phyloP scores from a whole-genome alignment of 306 rosid genomes.

The Mucuna pruriens region DNA sequence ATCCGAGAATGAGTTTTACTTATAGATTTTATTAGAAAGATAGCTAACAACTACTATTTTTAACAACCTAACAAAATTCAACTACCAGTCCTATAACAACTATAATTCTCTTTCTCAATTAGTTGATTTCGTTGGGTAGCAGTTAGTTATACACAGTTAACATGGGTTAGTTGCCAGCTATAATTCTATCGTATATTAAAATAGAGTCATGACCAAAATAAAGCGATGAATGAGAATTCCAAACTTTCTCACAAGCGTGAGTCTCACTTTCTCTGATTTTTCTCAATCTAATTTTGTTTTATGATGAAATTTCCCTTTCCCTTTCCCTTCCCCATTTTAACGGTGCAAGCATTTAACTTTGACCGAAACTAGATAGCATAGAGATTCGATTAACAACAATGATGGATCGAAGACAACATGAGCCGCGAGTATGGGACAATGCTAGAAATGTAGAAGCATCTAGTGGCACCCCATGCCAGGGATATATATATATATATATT shows the following conservation, averaged over 20 bases:
- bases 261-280: not conserved
- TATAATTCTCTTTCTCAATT: too few relatives aligned
- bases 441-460: not conserved
- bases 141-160: too few relatives aligned
- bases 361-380: conserved; percentile 5
- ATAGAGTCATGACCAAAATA: too few relatives aligned
- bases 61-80: too few relatives aligned
- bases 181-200: too few relatives aligned
- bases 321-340: not conserved
- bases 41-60: too few relatives aligned
- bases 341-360: not conserved
- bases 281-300: not conserved
- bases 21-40: too few relatives aligned
- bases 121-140: too few relatives aligned
- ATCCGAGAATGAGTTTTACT: too few relatives aligned
- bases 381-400: conserved; percentile 26
- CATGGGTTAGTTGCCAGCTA: too few relatives aligned
- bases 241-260: not conserved
- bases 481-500: conserved; percentile 7
- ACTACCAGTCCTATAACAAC: too few relatives aligned
- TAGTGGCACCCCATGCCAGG: conserved; percentile 20
- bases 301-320: not conserved
- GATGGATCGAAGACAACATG: conserved; percentile 26
- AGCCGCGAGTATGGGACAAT: conserved; percentile 29
- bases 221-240: too few relatives aligned